phyloP scores from a whole-genome alignment of 208 protist genomes.

The Blastocrithidia nonstop region DNA sequence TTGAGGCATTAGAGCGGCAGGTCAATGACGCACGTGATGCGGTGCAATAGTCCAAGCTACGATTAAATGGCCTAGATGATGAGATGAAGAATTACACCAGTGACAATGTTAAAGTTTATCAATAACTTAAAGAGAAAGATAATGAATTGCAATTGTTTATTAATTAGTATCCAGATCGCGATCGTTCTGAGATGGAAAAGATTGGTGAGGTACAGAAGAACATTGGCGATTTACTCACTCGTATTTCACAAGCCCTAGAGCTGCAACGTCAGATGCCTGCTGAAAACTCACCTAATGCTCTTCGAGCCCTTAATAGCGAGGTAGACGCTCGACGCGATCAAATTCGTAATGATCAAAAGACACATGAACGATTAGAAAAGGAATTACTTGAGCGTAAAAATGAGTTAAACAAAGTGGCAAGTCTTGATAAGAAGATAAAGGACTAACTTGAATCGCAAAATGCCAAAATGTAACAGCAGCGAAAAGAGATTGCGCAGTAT shows the following conservation, averaged over 20 bases:
- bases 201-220: conserved; percentile 33
- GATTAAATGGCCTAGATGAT: conserved; percentile 54
- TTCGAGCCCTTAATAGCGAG: conserved; percentile 66
- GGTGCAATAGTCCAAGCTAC: conserved; percentile 44
- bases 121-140: conserved; percentile 74
- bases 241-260: conserved; percentile 67
- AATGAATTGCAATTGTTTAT: conserved; percentile 78
- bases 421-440: conserved; percentile 81
- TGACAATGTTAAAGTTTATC: conserved; percentile 68
- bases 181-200: conserved; percentile 49
- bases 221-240: conserved; percentile 53
- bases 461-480: conserved; percentile 68
- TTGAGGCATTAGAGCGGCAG: conserved; percentile 75
- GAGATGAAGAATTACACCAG: conserved; percentile 79
- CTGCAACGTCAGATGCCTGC: conserved; percentile 62
- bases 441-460: conserved; percentile 62
- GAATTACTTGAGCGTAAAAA: conserved; percentile 77
- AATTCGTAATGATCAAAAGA: conserved; percentile 66
- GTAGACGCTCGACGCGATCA: conserved; percentile 64
- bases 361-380: conserved; percentile 76
- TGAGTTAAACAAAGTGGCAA: conserved; percentile 80
- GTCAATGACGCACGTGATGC: conserved; percentile 62
- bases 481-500: conserved; percentile 62
- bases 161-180: conserved; percentile 64
- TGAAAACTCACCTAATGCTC: conserved; percentile 25